These are phyloP conservation scores for Eucalyptus leucophloia DNA, from an alignment of 345 rosid genomes.

Conservation along the genomic window DNA sequence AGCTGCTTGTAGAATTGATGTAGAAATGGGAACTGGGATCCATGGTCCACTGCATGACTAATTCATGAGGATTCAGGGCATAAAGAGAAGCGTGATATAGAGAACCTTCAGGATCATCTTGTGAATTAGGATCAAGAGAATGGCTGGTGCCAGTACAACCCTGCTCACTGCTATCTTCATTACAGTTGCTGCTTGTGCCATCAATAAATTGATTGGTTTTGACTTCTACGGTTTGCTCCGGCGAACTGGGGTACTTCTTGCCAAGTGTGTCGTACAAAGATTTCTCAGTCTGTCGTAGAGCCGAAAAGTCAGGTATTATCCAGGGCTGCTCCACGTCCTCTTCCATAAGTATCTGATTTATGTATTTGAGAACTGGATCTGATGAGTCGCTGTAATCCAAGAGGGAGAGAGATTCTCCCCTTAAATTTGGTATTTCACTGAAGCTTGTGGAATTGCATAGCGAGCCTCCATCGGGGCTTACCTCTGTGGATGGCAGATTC, in stretches of 20 bases:
- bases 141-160: not conserved
- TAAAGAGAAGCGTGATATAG: not conserved
- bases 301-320: slow-evolving; percentile 33
- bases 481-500: not conserved
- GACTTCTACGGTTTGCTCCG: not conserved
- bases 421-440: not conserved
- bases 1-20: not conserved
- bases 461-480: not conserved
- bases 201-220: not conserved
- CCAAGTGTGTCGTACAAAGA: slow-evolving; percentile 42
- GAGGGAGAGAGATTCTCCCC: slow-evolving; percentile 3
- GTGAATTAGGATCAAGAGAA: slow-evolving; percentile 8
- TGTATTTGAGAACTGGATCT: slow-evolving; percentile 43
- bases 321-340: slow-evolving; percentile 50
- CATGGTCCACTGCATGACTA: not conserved
- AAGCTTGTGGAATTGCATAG: not conserved
- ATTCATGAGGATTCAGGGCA: not conserved
- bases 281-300: slow-evolving; percentile 49
- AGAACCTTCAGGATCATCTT: not conserved
- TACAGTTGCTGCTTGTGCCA: not conserved
- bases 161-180: slow-evolving; percentile 9
- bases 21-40: not conserved
- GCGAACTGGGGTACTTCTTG: slow-evolving; percentile 21
- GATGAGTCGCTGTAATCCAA: slow-evolving; percentile 31
- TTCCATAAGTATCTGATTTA: slow-evolving; percentile 62